Evolutionary conservation across 768 basidiomycete genomes (phyloP).

Genomic region (Leucocoprinus sp.): DNA sequence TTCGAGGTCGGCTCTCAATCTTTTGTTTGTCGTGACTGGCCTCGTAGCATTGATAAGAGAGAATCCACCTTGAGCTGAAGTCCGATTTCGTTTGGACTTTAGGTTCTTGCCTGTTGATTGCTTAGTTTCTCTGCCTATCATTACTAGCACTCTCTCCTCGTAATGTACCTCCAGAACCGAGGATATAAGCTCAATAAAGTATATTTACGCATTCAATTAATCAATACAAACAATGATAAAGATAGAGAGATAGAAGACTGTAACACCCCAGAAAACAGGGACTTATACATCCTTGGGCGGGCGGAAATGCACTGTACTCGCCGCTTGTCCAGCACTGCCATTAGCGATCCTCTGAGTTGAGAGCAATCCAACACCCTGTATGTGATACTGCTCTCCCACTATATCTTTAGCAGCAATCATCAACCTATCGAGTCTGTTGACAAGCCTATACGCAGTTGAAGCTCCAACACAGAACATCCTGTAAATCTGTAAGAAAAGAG

Average conservation of each 20-base stretch:
- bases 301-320: conserved; percentile 1
- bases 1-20: no score
- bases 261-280: neutral
- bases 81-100: no score
- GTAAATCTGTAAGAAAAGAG: neutral
- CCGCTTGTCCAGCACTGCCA: neutral
- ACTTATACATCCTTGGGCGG: conserved; percentile 3
- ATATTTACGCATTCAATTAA: no score
- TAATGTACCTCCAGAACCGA: no score
- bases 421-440: conserved; percentile 67
- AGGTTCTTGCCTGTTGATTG: no score
- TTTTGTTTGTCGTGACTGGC: no score
- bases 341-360: neutral
- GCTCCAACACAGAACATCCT: conserved; percentile 71
- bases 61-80: no score
- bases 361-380: conserved; percentile 50
- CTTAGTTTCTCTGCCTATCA: no score
- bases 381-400: conserved; percentile 82
- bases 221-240: neutral
- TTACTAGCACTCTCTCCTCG: no score
- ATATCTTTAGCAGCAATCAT: conserved; percentile 81
- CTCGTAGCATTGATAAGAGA: no score
- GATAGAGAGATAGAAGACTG: no score
- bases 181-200: no score
- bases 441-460: conserved; percentile 56